These are phyloP conservation scores for Fusarium cyanostomum DNA, from an alignment of 2,329 filamentous ascomycete species.

Conservation along the genomic window DNA sequence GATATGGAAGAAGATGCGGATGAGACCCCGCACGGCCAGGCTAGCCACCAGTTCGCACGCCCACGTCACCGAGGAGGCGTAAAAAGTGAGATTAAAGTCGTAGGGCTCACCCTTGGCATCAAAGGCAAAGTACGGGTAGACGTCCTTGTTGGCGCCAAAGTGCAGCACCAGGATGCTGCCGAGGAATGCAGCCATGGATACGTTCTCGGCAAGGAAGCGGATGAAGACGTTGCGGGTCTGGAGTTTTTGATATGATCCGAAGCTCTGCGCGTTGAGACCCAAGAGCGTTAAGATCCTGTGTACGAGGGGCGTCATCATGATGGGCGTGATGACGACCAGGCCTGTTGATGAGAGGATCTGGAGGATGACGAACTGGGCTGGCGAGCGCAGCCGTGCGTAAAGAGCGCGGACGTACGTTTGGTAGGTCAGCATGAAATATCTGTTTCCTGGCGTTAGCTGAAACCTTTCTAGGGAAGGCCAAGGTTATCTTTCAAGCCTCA, in stretches of 20 bases:
- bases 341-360: conserved; percentile 71
- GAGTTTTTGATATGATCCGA: conserved; percentile 71
- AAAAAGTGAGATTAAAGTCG: conserved; percentile 71
- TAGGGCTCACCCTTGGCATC: conserved; percentile 61
- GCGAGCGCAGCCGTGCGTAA: conserved; percentile 73
- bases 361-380: conserved; percentile 71
- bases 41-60: conserved; percentile 72
- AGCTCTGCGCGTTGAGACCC: conserved; percentile 66
- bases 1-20: conserved; percentile 67
- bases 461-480: not conserved
- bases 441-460: conserved; percentile 41
- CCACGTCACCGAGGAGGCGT: conserved; percentile 72
- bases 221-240: conserved; percentile 74
- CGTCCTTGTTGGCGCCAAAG: conserved; percentile 72
- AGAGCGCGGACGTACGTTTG: conserved; percentile 76
- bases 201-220: conserved; percentile 72
- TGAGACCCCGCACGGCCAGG: conserved; percentile 66
- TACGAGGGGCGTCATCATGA: conserved; percentile 69
- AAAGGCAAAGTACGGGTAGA: conserved; percentile 77
- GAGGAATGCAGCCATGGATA: conserved; percentile 74
- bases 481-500: not conserved
- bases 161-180: conserved; percentile 73
- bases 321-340: conserved; percentile 70
- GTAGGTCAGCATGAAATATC: conserved; percentile 75
- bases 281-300: conserved; percentile 65